Evolutionary conservation across 164 flowering plant genomes (phyloP).

Genomic region (Tinospora cordifolia): DNA sequence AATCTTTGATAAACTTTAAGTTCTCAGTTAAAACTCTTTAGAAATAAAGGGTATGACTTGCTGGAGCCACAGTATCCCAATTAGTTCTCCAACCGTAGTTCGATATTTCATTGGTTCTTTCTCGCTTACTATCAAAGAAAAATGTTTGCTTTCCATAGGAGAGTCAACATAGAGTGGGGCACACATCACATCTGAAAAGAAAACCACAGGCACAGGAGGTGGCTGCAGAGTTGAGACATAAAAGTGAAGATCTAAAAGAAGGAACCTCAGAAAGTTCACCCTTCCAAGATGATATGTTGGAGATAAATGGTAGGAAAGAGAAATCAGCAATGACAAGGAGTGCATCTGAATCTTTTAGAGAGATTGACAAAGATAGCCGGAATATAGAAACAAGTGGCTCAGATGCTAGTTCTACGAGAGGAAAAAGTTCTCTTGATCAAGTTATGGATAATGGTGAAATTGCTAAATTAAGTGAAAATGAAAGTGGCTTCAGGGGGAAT

Average conservation of each 20-base stretch:
- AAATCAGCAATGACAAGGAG: constrained; percentile 22
- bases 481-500: constrained; percentile 28
- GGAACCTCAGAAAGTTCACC: constrained; percentile 42
- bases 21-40: background rate
- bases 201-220: constrained; percentile 19
- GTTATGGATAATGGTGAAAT: constrained; percentile 27
- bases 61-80: background rate
- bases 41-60: background rate
- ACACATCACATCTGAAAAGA: constrained; percentile 26
- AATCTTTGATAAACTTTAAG: background rate
- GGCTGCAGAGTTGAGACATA: constrained; percentile 26
- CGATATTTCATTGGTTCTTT: background rate
- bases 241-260: constrained; percentile 34
- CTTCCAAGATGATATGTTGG: constrained; percentile 28
- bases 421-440: constrained; percentile 36
- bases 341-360: constrained; percentile 28
- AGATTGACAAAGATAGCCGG: constrained; percentile 39
- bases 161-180: constrained; percentile 30
- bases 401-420: constrained; percentile 50
- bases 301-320: constrained; percentile 23
- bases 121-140: constrained; percentile 2
- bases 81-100: background rate
- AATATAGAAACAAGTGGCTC: constrained; percentile 68
- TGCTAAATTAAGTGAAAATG: constrained; percentile 28
- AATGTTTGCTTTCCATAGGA: constrained; percentile 35